Conservation (phyloP, 2,329 filamentous ascomycete species). For the Penicillium occitanis region DNA sequence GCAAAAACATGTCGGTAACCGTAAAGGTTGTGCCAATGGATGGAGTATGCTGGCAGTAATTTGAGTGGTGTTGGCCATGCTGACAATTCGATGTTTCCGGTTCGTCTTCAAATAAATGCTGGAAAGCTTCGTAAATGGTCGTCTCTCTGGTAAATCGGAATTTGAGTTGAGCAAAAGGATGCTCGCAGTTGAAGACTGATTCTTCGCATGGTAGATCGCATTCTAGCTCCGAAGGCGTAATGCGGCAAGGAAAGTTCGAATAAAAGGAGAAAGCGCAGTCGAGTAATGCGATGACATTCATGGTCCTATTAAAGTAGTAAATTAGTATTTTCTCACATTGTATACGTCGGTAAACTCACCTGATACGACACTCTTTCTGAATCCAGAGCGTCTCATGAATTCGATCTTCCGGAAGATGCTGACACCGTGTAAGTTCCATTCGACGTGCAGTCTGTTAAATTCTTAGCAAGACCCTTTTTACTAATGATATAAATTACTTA, state of each 20-base stretch:
- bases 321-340: background rate
- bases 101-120: slow-evolving; percentile 38
- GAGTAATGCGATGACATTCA: slow-evolving; percentile 42
- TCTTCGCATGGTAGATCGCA: slow-evolving; percentile 48
- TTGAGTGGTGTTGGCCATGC: background rate
- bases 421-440: slow-evolving; percentile 39
- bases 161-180: slow-evolving; percentile 44
- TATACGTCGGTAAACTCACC: slow-evolving; percentile 30
- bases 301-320: slow-evolving; percentile 32
- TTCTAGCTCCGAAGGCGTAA: slow-evolving; percentile 43
- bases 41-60: background rate
- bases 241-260: slow-evolving; percentile 46
- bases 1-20: slow-evolving; percentile 43
- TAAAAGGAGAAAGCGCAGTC: slow-evolving; percentile 50
- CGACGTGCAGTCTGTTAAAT: slow-evolving; percentile 38
- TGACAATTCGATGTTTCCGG: slow-evolving; percentile 21
- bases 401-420: slow-evolving; percentile 41
- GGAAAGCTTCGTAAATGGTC: slow-evolving; percentile 41
- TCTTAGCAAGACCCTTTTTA: background rate
- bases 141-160: slow-evolving; percentile 41
- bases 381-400: slow-evolving; percentile 45
- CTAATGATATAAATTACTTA: slow-evolving; percentile 24
- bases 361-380: slow-evolving; percentile 45
- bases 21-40: slow-evolving; percentile 29
- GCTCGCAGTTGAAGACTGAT: slow-evolving; percentile 39